Percentiles rank a stretch among this genome's conserved stretches.
Conservation (phyloP, 1,284 basidiomycete species). For the Tremellales sp. region DNA sequence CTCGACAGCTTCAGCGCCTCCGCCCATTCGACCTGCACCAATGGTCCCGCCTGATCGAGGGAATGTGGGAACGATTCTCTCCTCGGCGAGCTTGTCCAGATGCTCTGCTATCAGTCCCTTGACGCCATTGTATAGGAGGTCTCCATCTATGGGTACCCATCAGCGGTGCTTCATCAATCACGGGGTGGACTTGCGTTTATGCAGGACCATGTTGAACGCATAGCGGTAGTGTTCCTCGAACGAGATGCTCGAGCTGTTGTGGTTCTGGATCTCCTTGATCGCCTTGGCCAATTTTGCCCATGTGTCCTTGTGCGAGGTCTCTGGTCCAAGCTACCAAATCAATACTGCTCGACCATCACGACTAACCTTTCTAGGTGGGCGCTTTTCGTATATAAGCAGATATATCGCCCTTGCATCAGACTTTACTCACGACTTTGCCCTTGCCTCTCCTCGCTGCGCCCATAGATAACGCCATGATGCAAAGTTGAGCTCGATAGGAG, state of each 20-base stretch:
- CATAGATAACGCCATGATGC: slow-evolving; percentile 38
- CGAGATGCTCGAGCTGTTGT: slow-evolving; percentile 86
- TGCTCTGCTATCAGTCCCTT: slow-evolving; percentile 75
- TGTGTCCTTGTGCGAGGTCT: slow-evolving; percentile 46
- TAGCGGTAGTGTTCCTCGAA: slow-evolving; percentile 97
- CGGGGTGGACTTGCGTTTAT: slow-evolving; percentile 56
- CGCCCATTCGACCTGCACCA: slow-evolving; percentile 32
- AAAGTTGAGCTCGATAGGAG: background rate
- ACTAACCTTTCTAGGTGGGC: slow-evolving; percentile 42
- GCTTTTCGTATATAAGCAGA: slow-evolving; percentile 20
- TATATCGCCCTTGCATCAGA: background rate
- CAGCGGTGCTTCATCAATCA: background rate
- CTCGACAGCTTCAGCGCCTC: slow-evolving; percentile 42
- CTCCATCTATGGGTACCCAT: slow-evolving; percentile 53
- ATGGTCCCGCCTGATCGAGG: slow-evolving; percentile 53
- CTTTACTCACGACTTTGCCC: slow-evolving; percentile 41
- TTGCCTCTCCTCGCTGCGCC: slow-evolving; percentile 39
- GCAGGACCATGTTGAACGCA: slow-evolving; percentile 88
- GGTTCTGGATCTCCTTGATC: slow-evolving; percentile 91
- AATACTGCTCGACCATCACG: background rate
- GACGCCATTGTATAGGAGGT: slow-evolving; percentile 84
- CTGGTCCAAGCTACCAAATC: slow-evolving; percentile 32
- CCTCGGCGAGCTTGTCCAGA: slow-evolving; percentile 71
- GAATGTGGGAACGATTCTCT: slow-evolving; percentile 78
- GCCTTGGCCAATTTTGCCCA: slow-evolving; percentile 55